Evolutionary conservation across 805 yeast species (phyloP).

Genomic region (Saccharomycopsis javanensis): DNA sequence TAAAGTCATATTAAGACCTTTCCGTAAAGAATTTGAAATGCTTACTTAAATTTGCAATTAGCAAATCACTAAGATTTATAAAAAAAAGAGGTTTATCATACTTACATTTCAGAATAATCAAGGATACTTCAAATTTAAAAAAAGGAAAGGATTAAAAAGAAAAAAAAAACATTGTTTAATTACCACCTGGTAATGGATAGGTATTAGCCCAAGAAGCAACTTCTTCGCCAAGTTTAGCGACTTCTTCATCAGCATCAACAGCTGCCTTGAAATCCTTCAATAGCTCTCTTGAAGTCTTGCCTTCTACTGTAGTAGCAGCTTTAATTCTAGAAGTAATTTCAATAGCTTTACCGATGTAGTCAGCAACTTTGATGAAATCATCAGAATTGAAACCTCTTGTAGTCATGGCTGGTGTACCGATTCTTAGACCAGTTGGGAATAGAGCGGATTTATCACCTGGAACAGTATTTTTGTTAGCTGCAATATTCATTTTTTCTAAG

Average conservation of each 20-base stretch:
- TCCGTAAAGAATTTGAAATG: too few species aligned
- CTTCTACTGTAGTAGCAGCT: constrained; percentile 38
- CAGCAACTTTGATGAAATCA: constrained; percentile 73
- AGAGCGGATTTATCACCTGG: constrained; percentile 97
- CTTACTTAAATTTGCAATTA: too few species aligned
- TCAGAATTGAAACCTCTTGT: constrained; percentile 90
- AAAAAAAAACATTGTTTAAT: constrained; percentile 21
- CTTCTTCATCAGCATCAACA: constrained; percentile 55
- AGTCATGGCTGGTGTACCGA: constrained; percentile 98
- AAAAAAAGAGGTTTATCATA: not conserved
- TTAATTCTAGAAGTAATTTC: constrained; percentile 54
- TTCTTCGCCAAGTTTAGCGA: constrained; percentile 51
- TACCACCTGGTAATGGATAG: constrained; percentile 82
- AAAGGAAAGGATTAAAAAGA: not conserved
- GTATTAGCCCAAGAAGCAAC: constrained; percentile 62
- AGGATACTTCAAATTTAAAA: not conserved
- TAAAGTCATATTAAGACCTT: not conserved
- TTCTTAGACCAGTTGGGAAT: constrained; percentile 94
- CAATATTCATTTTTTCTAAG: constrained; percentile 89
- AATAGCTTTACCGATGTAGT: constrained; percentile 74
- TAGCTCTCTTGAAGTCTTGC: constrained; percentile 46
- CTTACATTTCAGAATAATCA: not conserved
- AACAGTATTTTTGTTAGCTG: constrained; percentile 93
- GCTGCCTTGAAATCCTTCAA: constrained; percentile 61
- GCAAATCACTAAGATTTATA: too few species aligned